Evolutionary conservation across 768 basidiomycete genomes (phyloP).

Genomic region (Kwoniella sp.): DNA sequence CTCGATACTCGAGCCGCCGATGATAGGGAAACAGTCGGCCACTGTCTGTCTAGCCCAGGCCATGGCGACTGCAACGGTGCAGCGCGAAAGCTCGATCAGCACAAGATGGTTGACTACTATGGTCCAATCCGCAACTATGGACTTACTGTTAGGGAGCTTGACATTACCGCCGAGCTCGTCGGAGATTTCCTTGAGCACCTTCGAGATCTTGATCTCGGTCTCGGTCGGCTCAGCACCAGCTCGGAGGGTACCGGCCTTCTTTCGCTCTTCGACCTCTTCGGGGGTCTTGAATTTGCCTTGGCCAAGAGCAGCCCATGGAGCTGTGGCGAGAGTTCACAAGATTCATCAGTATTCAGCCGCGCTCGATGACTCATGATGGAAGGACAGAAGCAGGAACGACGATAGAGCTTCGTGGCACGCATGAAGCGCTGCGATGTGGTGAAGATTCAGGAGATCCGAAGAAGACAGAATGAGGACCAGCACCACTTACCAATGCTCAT

Average conservation of each 20-base stretch:
- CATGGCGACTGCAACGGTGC: slow-evolving; percentile 35
- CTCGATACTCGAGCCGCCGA: slow-evolving; percentile 46
- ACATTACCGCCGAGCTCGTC: slow-evolving; percentile 42
- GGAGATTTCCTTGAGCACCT: slow-evolving; percentile 43
- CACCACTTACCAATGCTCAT: slow-evolving; percentile 25
- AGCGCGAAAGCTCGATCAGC: slow-evolving; percentile 1
- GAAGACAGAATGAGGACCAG: background rate
- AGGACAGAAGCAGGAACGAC: background rate
- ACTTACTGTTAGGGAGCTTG: slow-evolving; percentile 24
- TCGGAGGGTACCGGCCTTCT: slow-evolving; percentile 25
- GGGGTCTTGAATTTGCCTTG: slow-evolving; percentile 56
- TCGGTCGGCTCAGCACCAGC: slow-evolving; percentile 15
- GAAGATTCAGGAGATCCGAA: background rate
- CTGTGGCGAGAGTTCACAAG: slow-evolving; percentile 13
- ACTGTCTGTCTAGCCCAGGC: slow-evolving; percentile 43
- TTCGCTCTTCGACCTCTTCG: slow-evolving; percentile 35
- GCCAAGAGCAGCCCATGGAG: slow-evolving; percentile 60
- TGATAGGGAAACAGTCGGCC: slow-evolving; percentile 47
- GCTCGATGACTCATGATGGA: slow-evolving; percentile 24
- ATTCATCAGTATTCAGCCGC: slow-evolving; percentile 31
- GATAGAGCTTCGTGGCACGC: too few species aligned
- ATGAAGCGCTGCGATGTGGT: background rate
- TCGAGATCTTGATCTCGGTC: slow-evolving; percentile 25
- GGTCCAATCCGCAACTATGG: too few species aligned
- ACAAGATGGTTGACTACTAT: slow-evolving; percentile 6